Conservation (phyloP, 2,329 filamentous ascomycete species). For the Exophiala mesophila region DNA sequence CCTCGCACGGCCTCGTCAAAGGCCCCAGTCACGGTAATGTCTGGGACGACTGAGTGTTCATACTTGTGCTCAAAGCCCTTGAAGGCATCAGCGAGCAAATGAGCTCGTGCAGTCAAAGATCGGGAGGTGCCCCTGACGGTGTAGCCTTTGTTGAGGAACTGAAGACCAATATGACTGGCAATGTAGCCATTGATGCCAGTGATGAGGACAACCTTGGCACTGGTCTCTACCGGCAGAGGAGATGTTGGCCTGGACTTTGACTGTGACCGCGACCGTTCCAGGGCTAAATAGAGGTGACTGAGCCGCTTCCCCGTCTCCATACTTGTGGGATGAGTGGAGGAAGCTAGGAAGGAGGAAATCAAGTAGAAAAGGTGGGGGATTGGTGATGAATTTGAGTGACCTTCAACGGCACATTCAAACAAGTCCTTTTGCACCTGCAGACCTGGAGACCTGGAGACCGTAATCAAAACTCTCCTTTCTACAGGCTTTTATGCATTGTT, state of each 20-base stretch:
- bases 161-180: constrained; percentile 34
- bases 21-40: constrained; percentile 33
- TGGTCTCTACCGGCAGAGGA: constrained; percentile 7
- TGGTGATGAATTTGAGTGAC: too few relatives aligned
- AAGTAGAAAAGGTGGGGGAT: too few relatives aligned
- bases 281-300: constrained; percentile 16
- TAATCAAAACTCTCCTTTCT: too few relatives aligned
- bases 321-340: not conserved
- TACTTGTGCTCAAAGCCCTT: constrained; percentile 34
- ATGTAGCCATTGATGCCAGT: constrained; percentile 42
- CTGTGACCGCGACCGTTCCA: constrained; percentile 7
- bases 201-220: constrained; percentile 30
- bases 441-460: too few relatives aligned
- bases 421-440: too few relatives aligned
- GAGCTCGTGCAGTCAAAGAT: constrained; percentile 22
- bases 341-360: too few relatives aligned
- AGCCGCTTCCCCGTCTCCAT: constrained; percentile 20
- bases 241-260: constrained; percentile 11
- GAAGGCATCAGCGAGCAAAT: constrained; percentile 26
- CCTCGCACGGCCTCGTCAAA: constrained; percentile 36
- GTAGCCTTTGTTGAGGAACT: constrained; percentile 37
- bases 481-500: too few relatives aligned
- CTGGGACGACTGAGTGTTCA: constrained; percentile 30
- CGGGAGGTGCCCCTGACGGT: constrained; percentile 38
- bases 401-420: too few relatives aligned